Conservation (phyloP, 2,329 filamentous ascomycete genomes). For the Scedosporium apiospermum region DNA sequence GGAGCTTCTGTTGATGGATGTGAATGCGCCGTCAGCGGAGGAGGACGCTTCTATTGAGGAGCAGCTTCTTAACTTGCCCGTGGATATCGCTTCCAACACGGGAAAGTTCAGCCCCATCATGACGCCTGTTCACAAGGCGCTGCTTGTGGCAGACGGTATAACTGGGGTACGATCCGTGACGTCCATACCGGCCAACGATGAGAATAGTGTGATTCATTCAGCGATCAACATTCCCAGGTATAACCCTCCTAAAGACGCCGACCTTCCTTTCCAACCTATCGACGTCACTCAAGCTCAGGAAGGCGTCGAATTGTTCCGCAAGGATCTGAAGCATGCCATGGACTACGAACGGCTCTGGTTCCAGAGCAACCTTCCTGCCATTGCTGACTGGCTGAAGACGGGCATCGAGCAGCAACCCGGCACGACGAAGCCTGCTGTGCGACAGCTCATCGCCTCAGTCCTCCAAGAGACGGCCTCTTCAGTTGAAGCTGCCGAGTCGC, state of each 20-base stretch:
- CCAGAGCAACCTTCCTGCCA: slow-evolving; percentile 55
- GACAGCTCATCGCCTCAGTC: slow-evolving; percentile 57
- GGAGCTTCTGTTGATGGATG: slow-evolving; percentile 52
- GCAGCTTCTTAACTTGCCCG: slow-evolving; percentile 62
- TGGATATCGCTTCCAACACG: slow-evolving; percentile 59
- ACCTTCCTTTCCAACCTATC: slow-evolving; percentile 43
- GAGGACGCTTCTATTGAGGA: slow-evolving; percentile 39
- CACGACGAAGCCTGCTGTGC: slow-evolving; percentile 55
- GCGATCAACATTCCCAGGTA: slow-evolving; percentile 49
- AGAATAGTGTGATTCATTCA: slow-evolving; percentile 34
- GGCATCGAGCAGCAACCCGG: slow-evolving; percentile 30
- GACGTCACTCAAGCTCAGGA: slow-evolving; percentile 54
- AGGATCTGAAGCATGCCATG: slow-evolving; percentile 59
- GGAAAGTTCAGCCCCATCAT: slow-evolving; percentile 58
- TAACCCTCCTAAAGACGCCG: slow-evolving; percentile 21
- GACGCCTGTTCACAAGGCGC: slow-evolving; percentile 74
- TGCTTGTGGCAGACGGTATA: slow-evolving; percentile 67
- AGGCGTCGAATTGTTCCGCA: slow-evolving; percentile 58
- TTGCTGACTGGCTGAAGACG: slow-evolving; percentile 57
- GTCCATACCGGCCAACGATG: slow-evolving; percentile 28
- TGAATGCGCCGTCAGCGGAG: slow-evolving; percentile 26
- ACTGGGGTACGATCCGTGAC: slow-evolving; percentile 51
- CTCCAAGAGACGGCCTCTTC: slow-evolving; percentile 43
- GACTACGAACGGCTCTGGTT: slow-evolving; percentile 68
- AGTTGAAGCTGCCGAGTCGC: slow-evolving; percentile 40